Evolutionary conservation across 345 rosid genomes (phyloP), one percentile per base, ranked within the genome.

Genomic region (Draba incana): DNA sequence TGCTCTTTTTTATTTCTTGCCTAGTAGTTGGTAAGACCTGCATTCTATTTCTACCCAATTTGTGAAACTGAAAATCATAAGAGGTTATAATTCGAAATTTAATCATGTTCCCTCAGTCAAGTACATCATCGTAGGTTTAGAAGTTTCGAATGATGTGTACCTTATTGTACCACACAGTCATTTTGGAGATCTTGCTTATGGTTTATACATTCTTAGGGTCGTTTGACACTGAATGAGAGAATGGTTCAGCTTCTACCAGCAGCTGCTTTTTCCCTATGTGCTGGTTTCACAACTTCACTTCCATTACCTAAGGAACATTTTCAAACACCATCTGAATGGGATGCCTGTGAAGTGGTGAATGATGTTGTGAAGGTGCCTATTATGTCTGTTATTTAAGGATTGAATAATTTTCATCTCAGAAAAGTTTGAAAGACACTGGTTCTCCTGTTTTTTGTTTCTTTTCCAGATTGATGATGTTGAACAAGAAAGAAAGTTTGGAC

Each of bases 221-320:
- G 78, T 74, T 77, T 67, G 52, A 24, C 76, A 46, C 79, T 82
- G 70, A 79, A 85, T 75, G 92, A 84, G 62, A 71, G 74, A 50
- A 66, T 76, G 73, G 84, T 83, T 54, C 45, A 74, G 56, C 79
- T 90, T 78, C 69, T 88, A 80, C 97, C 98, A 15, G 90, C 88
- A 41, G 96, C 97, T 62, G 77, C 85, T 41, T 85, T 77, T 84
- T 86, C 96, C 37, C 82, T 93, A 75, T 90, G 85, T 79, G 78
- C 81, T 80, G 97, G 97, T 62, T 83, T 71, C 64, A 79, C 79
- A 33, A 80, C 89, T 57, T 83, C 84, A 53, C 69, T 54, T 55
- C 74, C 53, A 69, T 52, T 49, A 73, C 77, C 74, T 50, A 72
- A 70, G 73, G 80, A 75, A 57, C 49, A 77, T 80, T 66, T 64